Conservation (phyloP, 768 basidiomycete genomes). For the Lactarius akahatsu region DNA sequence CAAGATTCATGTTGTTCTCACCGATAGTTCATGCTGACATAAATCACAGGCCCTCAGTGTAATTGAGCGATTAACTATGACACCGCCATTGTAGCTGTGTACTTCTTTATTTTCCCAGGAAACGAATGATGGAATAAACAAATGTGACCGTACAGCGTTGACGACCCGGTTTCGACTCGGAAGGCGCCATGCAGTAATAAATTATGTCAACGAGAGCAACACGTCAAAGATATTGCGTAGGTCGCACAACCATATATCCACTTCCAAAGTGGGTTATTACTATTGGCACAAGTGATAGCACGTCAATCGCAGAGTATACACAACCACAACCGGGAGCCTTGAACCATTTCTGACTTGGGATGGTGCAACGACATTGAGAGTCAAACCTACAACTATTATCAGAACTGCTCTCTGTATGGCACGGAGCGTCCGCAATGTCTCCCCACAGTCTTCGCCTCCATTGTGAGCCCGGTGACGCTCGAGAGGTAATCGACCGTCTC, state of each 20-base stretch:
- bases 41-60: slow-evolving; percentile 31
- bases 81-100: slow-evolving; percentile 4
- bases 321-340: slow-evolving; percentile 31
- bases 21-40: slow-evolving; percentile 34
- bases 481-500: neutral
- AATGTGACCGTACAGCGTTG: neutral
- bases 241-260: slow-evolving; percentile 31
- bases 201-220: neutral
- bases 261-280: slow-evolving; percentile 3
- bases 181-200: neutral
- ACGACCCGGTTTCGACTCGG: neutral
- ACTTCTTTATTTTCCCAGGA: neutral
- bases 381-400: slow-evolving; percentile 22
- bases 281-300: neutral
- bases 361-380: slow-evolving; percentile 31
- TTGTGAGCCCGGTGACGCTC: neutral
- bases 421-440: neutral
- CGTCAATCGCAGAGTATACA: slow-evolving; percentile 5
- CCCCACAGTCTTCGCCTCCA: slow-evolving; percentile 29
- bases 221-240: neutral
- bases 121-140: too few species aligned
- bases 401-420: neutral
- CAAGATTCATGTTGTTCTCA: too few species aligned
- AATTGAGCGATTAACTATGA: slow-evolving; percentile 31
- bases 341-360: neutral